Conservation (phyloP, 2,329 filamentous ascomycete genomes). For the Furcasterigmium furcatum region DNA sequence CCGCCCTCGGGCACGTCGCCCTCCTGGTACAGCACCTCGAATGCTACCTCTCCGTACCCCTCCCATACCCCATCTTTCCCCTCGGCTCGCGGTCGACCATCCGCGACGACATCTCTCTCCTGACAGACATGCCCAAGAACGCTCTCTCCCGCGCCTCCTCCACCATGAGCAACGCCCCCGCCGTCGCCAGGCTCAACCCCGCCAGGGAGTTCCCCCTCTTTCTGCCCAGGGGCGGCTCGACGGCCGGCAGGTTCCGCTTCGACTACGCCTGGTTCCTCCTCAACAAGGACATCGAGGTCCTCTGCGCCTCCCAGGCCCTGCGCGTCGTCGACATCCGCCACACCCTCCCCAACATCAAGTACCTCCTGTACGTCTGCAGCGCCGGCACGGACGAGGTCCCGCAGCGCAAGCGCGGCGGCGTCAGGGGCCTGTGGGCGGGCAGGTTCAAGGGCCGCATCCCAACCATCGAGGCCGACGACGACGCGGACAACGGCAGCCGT, state of each 20-base stretch:
- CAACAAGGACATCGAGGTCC: slow-evolving; percentile 85
- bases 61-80: slow-evolving; percentile 76
- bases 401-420: slow-evolving; percentile 57
- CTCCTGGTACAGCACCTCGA: slow-evolving; percentile 74
- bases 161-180: slow-evolving; percentile 7
- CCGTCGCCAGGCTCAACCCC: slow-evolving; percentile 7
- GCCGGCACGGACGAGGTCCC: slow-evolving; percentile 67
- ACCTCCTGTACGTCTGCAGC: slow-evolving; percentile 84
- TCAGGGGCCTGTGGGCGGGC: slow-evolving; percentile 54
- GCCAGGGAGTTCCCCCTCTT: slow-evolving; percentile 76
- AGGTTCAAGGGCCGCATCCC: slow-evolving; percentile 32
- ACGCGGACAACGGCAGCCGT: slow-evolving; percentile 37
- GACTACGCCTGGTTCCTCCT: slow-evolving; percentile 96
- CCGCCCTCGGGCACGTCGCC: slow-evolving; percentile 77
- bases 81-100: slow-evolving; percentile 74
- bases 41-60: slow-evolving; percentile 73
- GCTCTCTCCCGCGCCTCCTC: slow-evolving; percentile 9
- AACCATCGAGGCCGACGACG: slow-evolving; percentile 13
- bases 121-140: slow-evolving; percentile 35
- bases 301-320: slow-evolving; percentile 64
- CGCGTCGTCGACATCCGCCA: slow-evolving; percentile 87
- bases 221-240: slow-evolving; percentile 56
- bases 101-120: slow-evolving; percentile 67
- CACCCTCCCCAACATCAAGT: slow-evolving; percentile 90
- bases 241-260: slow-evolving; percentile 77